Percentiles rank a stretch among this genome's conserved stretches.
These are phyloP conservation scores for Cladobotryum mycophilum DNA, from an alignment of 2,329 filamentous ascomycete species.

Conservation along the genomic window DNA sequence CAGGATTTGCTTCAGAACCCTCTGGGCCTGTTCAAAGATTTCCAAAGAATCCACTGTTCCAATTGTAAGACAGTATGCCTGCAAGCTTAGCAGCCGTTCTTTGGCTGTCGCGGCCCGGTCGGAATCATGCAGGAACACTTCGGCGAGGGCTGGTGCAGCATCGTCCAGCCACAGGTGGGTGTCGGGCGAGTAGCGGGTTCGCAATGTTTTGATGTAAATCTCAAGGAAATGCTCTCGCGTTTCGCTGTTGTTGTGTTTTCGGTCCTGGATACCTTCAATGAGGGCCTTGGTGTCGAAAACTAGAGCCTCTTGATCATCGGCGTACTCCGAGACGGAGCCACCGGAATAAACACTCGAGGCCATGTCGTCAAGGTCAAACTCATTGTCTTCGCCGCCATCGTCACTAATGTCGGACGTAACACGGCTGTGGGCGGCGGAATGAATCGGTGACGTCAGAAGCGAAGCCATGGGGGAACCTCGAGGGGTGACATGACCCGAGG, in stretches of 20 bases:
- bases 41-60: conserved; percentile 57
- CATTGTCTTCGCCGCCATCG: conserved; percentile 43
- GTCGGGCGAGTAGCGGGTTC: conserved; percentile 31
- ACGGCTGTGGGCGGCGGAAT: conserved; percentile 54
- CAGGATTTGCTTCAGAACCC: conserved; percentile 29
- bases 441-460: conserved; percentile 49
- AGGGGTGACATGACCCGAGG: conserved; percentile 52
- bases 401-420: conserved; percentile 57
- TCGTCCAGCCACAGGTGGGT: conserved; percentile 45
- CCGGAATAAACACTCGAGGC: conserved; percentile 37
- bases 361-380: conserved; percentile 36
- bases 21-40: conserved; percentile 24
- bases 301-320: conserved; percentile 57
- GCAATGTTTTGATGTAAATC: conserved; percentile 45
- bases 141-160: conserved; percentile 49
- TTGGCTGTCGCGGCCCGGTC: conserved; percentile 61
- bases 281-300: conserved; percentile 56
- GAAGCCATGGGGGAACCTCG: conserved; percentile 57
- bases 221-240: conserved; percentile 51
- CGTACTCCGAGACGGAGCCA: conserved; percentile 42
- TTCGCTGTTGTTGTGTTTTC: conserved; percentile 71
- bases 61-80: conserved; percentile 64
- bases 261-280: conserved; percentile 63
- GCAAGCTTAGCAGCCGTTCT: conserved; percentile 64
- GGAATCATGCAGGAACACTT: conserved; percentile 65